Base-by-base conservation (phyloP, 805 yeast genomes). In the Candida fluviatilis region DNA sequence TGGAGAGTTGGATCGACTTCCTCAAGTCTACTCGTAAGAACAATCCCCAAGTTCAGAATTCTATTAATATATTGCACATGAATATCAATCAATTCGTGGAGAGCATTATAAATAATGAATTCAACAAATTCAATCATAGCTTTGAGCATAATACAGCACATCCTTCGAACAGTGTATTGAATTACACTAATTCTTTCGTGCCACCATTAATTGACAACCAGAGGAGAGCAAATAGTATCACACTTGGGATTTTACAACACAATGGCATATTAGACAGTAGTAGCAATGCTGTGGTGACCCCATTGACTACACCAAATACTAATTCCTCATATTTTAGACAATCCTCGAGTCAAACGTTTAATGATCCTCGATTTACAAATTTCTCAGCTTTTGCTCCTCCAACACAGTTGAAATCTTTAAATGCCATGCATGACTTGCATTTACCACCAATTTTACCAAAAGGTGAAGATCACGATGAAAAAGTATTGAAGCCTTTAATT, bases 1-100 rank as follows among this genome's bases (percentile, higher is more conserved):
- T 55, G 32, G 60, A 54, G 16, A 41, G 45, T 15, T 60, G 64
- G 64, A 27, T 58, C 31, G 44, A 45, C 15, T 48, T 48, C 18
- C 35, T 50, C 25, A 46, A 45, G 21, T 16, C 14, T 7, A 8
- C 17, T 13, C 5, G 12, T 18, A 15, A 21, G 6, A 29, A 6
- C 5, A 21, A 7, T 15, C 7, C 21, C n/a, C 35, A 31, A 31
- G 8, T n/a, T n/a, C 17, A 7, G 5, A 31, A 31, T 14, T 31
- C 35, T 5, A 13, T 31, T 17, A n/a, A 7, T n/a, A 10, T 17
- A 5, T 31, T 31, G 35, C 17, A 31, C 8, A 5, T 18, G 8
- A 18, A 7, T 5, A n/a, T 31, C 25, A 17, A 17, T 21, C 35
- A 31, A 14, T 31, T 19, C 13, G 21, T 31, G 7, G 35, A 31